These are phyloP conservation scores for Carex scoparia DNA, from an alignment of 176 grass and related monocot species.

Conservation along the genomic window DNA sequence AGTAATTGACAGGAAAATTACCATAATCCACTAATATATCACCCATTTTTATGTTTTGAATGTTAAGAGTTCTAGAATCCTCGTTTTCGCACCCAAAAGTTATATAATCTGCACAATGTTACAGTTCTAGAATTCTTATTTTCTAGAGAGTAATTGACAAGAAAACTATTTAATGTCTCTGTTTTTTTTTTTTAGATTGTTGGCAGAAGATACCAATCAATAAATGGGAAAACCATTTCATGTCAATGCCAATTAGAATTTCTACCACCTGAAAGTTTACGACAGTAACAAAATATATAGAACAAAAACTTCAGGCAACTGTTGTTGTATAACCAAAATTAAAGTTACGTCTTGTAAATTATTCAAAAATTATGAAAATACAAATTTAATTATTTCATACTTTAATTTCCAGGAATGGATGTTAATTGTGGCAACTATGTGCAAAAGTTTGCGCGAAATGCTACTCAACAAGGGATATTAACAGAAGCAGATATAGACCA, in stretches of 20 bases:
- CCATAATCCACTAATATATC: background rate
- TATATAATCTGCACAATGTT: background rate
- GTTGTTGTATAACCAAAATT: background rate
- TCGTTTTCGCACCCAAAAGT: background rate
- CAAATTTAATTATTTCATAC: background rate
- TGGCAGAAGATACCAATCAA: too few relatives aligned
- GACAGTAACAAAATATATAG: background rate
- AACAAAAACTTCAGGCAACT: background rate
- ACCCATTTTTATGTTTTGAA: background rate
- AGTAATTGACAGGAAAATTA: background rate
- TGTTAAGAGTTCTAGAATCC: background rate
- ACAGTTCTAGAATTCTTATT: too few relatives aligned
- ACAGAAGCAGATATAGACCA: constrained; percentile 52
- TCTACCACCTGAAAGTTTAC: background rate
- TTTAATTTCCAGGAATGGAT: constrained; percentile 70
- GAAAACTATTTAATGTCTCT: background rate
- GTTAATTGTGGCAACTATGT: constrained; percentile 75
- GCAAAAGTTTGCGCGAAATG: constrained; percentile 38
- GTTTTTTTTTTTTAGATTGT: too few relatives aligned
- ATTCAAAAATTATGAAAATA: background rate
- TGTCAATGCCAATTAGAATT: constrained; percentile 1
- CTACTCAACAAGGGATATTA: constrained; percentile 42
- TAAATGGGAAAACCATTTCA: background rate
- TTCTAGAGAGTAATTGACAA: too few relatives aligned
- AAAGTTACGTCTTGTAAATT: background rate